Conservation (phyloP, 148 eudicot species). For the Beta vulgaris region DNA sequence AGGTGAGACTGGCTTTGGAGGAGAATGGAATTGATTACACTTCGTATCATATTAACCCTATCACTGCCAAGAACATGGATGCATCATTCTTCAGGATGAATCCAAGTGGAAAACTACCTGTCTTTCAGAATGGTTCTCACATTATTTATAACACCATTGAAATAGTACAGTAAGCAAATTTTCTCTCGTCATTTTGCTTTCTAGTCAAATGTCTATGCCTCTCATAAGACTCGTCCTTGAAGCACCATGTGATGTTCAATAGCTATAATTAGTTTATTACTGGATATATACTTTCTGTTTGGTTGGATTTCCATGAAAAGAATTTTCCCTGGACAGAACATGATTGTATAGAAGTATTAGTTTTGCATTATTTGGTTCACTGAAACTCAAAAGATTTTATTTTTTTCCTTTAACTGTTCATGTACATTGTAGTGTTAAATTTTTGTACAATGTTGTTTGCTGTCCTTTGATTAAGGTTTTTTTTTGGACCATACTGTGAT, state of each 20-base stretch:
- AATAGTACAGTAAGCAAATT: conserved; percentile 66
- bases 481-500: background rate
- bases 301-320: too few species aligned
- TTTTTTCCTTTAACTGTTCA: too few species aligned
- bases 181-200: conserved; percentile 11
- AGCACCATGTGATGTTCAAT: background rate
- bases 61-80: conserved; percentile 90
- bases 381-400: too few species aligned
- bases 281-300: too few species aligned
- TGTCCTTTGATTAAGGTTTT: background rate
- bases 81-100: conserved; percentile 76
- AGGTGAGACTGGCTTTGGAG: conserved; percentile 88
- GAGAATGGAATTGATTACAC: conserved; percentile 87
- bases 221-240: background rate
- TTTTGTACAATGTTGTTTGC: background rate
- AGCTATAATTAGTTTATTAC: background rate
- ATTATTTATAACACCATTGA: conserved; percentile 65
- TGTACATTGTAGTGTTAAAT: background rate
- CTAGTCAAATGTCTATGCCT: background rate
- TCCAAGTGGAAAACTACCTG: conserved; percentile 76
- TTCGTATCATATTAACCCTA: conserved; percentile 78
- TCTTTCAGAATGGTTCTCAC: conserved; percentile 89
- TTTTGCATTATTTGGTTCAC: too few species aligned
- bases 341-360: too few species aligned
- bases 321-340: too few species aligned